These are phyloP conservation scores for Saturnispora quitensis DNA, from an alignment of 805 yeast genomes.

Conservation along the genomic window DNA sequence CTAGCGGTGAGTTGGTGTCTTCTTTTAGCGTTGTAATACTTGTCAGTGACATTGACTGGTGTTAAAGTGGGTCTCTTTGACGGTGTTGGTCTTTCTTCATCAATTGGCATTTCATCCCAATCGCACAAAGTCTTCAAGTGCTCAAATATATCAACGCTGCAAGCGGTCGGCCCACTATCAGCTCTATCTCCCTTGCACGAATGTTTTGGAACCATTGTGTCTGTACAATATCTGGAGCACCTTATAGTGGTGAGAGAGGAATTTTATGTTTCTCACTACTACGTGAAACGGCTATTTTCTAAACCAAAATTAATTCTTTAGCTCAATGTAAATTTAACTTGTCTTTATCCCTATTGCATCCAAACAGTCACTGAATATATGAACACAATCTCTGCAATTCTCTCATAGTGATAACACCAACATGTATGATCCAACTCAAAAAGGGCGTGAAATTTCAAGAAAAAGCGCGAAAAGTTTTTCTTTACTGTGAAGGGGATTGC, in stretches of 20 bases:
- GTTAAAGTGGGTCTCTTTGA: neutral
- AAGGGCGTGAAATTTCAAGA: neutral
- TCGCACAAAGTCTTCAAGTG: neutral
- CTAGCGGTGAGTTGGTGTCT: constrained; percentile 14
- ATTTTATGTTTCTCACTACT: too few relatives aligned
- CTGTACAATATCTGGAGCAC: neutral
- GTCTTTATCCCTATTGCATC: too few relatives aligned
- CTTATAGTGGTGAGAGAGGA: too few relatives aligned
- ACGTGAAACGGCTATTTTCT: too few relatives aligned
- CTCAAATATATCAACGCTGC: neutral
- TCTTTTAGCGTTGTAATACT: neutral
- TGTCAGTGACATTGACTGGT: neutral
- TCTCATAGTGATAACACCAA: too few relatives aligned
- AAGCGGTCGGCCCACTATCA: neutral
- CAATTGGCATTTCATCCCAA: neutral
- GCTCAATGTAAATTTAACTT: too few relatives aligned
- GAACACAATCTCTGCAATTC: too few relatives aligned
- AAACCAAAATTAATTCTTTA: too few relatives aligned
- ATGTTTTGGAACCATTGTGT: neutral
- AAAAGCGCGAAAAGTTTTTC: neutral
- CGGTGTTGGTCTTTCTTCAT: neutral
- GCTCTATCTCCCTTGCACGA: neutral
- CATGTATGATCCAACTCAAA: too few relatives aligned
- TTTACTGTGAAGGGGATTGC: neutral
- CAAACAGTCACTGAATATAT: too few relatives aligned